Conservation (phyloP, 1,284 basidiomycete species). For the Naganishia sp. region DNA sequence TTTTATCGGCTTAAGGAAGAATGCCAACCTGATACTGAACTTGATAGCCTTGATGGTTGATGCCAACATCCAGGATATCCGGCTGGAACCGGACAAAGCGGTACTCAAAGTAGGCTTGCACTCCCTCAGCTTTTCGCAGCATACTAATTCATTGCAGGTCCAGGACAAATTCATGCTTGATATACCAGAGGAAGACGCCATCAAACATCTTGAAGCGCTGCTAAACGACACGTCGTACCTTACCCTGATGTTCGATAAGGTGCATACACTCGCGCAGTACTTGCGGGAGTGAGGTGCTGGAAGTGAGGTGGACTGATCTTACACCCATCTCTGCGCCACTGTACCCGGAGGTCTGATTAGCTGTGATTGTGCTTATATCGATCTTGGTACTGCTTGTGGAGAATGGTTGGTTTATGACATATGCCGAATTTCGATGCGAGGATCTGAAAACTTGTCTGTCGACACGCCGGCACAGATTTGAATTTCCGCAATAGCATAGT, state of each 20-base stretch:
- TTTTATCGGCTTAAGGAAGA: conserved; percentile 92
- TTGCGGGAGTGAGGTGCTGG: conserved; percentile 31
- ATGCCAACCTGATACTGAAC: conserved; percentile 96
- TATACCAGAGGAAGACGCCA: conserved; percentile 91
- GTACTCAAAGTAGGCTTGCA: conserved; percentile 57
- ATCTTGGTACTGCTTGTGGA: too few species aligned
- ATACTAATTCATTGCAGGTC: conserved; percentile 63
- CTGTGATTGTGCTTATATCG: too few species aligned
- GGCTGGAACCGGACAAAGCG: conserved; percentile 66
- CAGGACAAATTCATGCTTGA: conserved; percentile 96
- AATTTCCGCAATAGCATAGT: too few species aligned
- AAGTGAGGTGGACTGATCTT: background rate
- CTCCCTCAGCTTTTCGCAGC: too few species aligned
- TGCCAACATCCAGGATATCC: conserved; percentile 96
- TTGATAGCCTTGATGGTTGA: conserved; percentile 96
- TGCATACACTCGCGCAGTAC: conserved; percentile 83
- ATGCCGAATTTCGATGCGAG: too few species aligned
- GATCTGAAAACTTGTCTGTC: too few species aligned
- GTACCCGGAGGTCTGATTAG: too few species aligned
- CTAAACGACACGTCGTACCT: conserved; percentile 95
- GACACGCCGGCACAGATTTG: too few species aligned
- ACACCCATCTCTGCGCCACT: too few species aligned
- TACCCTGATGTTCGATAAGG: conserved; percentile 85
- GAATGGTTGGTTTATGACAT: too few species aligned
- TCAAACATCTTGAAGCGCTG: conserved; percentile 91